phyloP scores from a whole-genome alignment of 805 yeast species.

The Huiozyma sinensis region DNA sequence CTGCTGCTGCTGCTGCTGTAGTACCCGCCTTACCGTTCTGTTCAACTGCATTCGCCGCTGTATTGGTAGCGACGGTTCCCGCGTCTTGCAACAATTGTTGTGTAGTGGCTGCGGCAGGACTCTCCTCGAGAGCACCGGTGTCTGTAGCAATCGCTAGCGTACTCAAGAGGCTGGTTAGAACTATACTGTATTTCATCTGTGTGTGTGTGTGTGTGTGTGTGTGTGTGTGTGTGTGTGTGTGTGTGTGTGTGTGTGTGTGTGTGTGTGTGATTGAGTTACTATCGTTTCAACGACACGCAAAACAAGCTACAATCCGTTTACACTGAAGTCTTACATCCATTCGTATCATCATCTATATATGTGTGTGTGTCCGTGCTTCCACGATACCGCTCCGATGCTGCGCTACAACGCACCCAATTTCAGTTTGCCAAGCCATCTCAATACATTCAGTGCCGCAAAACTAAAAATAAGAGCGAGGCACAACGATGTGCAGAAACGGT shows the following conservation, averaged over 20 bases:
- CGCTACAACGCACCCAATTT: background rate
- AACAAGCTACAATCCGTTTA: too few species aligned
- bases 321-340: too few species aligned
- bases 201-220: too few species aligned
- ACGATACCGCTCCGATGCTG: too few species aligned
- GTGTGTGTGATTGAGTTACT: too few species aligned
- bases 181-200: too few species aligned
- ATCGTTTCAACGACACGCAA: too few species aligned
- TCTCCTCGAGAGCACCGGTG: background rate
- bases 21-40: slow-evolving; percentile 4
- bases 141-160: background rate
- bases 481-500: background rate
- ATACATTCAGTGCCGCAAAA: background rate
- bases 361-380: too few species aligned
- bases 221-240: too few species aligned
- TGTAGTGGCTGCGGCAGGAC: background rate
- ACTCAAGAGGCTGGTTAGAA: too few species aligned
- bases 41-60: slow-evolving; percentile 1
- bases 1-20: background rate
- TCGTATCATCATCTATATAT: too few species aligned
- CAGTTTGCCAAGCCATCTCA: background rate
- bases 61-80: slow-evolving; percentile 1
- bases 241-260: too few species aligned
- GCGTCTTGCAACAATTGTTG: background rate
- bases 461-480: background rate